Percentiles rank a stretch among this genome's conserved stretches.
Conservation (phyloP, 441 rosid genomes). For the Iberis amara region DNA sequence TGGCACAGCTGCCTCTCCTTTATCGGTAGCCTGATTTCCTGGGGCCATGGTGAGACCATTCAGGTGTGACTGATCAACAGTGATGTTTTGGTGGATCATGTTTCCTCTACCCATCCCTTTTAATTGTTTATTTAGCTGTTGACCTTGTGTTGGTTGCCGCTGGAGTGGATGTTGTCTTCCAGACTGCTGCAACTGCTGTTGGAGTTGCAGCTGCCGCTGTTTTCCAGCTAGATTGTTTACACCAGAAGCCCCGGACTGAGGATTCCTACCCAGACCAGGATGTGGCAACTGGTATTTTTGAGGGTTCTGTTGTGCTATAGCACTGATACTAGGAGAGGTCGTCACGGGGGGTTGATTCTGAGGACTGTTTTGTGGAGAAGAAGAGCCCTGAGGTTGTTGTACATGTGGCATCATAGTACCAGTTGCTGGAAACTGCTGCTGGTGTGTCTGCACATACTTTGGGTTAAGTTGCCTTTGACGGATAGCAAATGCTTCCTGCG, state of each 20-base stretch:
- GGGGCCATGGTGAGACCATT: constrained; percentile 56
- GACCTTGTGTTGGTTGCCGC: constrained; percentile 49
- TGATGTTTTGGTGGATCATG: constrained; percentile 51
- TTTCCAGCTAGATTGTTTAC: constrained; percentile 65
- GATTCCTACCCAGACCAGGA: constrained; percentile 47
- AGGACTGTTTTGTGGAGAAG: constrained; percentile 57
- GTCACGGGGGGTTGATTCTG: constrained; percentile 55
- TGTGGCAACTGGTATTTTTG: constrained; percentile 57
- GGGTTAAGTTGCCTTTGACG: constrained; percentile 55
- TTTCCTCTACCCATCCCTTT: constrained; percentile 86
- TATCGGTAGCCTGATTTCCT: constrained; percentile 41
- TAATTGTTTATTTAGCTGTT: constrained; percentile 54
- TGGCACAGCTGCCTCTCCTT: constrained; percentile 55
- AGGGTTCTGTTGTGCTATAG: constrained; percentile 48
- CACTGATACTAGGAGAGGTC: constrained; percentile 52
- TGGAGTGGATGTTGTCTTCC: constrained; percentile 71
- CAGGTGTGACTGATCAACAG: constrained; percentile 52
- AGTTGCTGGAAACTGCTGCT: constrained; percentile 52
- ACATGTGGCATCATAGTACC: constrained; percentile 49
- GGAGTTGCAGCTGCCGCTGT: constrained; percentile 50
- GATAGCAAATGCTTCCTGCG: constrained; percentile 63
- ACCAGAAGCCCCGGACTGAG: constrained; percentile 45
- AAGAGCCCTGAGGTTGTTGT: constrained; percentile 49
- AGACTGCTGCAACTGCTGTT: constrained; percentile 70
- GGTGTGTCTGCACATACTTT: constrained; percentile 58